Evolutionary conservation across 306 rosid genomes (phyloP).

Genomic region (Neltuma alba): DNA sequence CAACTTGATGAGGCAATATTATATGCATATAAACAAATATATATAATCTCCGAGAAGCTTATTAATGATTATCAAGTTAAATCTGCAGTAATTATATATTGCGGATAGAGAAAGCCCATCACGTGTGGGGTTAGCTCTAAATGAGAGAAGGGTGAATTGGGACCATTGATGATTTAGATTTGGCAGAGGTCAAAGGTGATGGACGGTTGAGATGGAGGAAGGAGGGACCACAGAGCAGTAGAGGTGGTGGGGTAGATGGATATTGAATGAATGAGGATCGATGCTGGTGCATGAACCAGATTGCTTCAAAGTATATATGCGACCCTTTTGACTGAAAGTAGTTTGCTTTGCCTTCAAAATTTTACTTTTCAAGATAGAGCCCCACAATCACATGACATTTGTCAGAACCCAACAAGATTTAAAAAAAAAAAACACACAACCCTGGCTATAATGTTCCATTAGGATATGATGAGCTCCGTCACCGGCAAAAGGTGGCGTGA

Average conservation of each 20-base stretch:
- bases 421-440: not conserved
- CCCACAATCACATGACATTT: constrained; percentile 77
- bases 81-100: constrained; percentile 36
- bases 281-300: constrained; percentile 69
- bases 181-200: constrained; percentile 42
- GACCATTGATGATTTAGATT: constrained; percentile 33
- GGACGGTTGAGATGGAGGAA: constrained; percentile 40
- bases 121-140: constrained; percentile 54
- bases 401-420: constrained; percentile 53
- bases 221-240: constrained; percentile 39
- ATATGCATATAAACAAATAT: not conserved
- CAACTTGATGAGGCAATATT: constrained; percentile 42
- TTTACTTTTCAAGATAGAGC: constrained; percentile 42
- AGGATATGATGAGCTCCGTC: constrained; percentile 38
- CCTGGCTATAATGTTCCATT: not conserved
- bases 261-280: constrained; percentile 35
- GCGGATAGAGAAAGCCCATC: constrained; percentile 63
- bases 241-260: constrained; percentile 35
- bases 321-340: constrained; percentile 47
- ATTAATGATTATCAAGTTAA: constrained; percentile 45
- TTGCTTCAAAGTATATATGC: constrained; percentile 25
- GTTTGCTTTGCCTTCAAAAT: constrained; percentile 42
- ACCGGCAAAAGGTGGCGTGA: constrained; percentile 41
- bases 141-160: constrained; percentile 4
- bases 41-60: constrained; percentile 15